These are phyloP conservation scores for Trichocladium uniseriatum DNA, from an alignment of 495 filamentous ascomycete species.

Conservation along the genomic window DNA sequence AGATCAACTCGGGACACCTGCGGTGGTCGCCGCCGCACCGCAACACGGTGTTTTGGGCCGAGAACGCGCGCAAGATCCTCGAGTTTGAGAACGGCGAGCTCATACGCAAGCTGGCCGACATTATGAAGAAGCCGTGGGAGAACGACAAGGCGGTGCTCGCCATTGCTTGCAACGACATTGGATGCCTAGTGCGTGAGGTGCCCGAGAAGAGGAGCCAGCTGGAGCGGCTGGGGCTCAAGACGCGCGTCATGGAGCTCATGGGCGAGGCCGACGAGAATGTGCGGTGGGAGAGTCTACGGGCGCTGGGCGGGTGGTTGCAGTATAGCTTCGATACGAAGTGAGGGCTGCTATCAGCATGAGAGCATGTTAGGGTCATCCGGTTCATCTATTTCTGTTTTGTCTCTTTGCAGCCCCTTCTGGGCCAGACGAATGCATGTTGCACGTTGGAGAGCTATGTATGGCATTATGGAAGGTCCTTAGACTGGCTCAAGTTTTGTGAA, in stretches of 20 bases:
- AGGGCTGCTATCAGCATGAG: slow-evolving; percentile 1
- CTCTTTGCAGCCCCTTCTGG: neutral
- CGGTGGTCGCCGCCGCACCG: slow-evolving; percentile 95
- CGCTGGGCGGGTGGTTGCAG: slow-evolving; percentile 87
- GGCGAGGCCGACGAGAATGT: slow-evolving; percentile 79
- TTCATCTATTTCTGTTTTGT: neutral
- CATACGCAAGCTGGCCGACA: slow-evolving; percentile 75
- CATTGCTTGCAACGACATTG: slow-evolving; percentile 92
- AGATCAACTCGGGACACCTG: slow-evolving; percentile 80
- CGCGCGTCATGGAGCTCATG: slow-evolving; percentile 93
- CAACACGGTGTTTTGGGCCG: slow-evolving; percentile 82
- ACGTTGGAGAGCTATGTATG: slow-evolving; percentile 1
- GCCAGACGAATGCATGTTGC: neutral
- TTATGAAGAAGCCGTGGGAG: slow-evolving; percentile 77
- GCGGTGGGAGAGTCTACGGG: slow-evolving; percentile 88
- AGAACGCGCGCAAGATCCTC: slow-evolving; percentile 87
- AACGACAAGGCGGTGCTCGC: slow-evolving; percentile 93
- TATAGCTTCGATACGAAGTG: slow-evolving; percentile 68
- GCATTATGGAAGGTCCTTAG: slow-evolving; percentile 5
- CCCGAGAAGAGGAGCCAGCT: slow-evolving; percentile 74
- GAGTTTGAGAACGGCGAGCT: slow-evolving; percentile 73
- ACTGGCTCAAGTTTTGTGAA: slow-evolving; percentile 5
- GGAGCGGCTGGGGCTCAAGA: slow-evolving; percentile 87
- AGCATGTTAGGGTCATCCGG: too few relatives aligned
- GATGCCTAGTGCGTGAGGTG: slow-evolving; percentile 78